phyloP scores from a whole-genome alignment of 2,329 filamentous ascomycete species.

The Fusarium verticillioides region DNA sequence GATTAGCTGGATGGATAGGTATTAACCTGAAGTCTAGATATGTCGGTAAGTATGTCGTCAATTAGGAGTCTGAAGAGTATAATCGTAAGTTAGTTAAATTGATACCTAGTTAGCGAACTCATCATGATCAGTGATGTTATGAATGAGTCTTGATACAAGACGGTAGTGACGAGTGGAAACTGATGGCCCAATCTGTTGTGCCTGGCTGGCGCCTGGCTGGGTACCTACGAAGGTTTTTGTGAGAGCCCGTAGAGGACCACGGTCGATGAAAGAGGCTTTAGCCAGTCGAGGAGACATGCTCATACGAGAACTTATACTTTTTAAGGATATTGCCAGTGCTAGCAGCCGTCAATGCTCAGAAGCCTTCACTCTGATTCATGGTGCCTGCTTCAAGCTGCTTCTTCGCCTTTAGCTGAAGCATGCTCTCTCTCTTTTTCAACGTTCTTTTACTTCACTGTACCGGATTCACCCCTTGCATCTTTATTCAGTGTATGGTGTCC shows the following conservation, averaged over 20 bases:
- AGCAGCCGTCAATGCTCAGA: fast-evolving
- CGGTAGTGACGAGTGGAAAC: too few species aligned
- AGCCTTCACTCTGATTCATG: background rate
- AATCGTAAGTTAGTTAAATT: background rate
- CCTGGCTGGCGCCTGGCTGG: too few species aligned
- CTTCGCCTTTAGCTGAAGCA: fast-evolving
- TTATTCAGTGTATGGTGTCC: too few species aligned
- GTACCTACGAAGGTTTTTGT: background rate
- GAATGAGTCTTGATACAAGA: background rate
- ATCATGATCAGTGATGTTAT: too few species aligned
- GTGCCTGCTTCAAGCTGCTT: fast-evolving
- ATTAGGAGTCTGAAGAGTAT: background rate
- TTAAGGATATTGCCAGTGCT: background rate
- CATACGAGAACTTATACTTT: too few species aligned
- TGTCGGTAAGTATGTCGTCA: background rate
- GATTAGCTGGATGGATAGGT: background rate
- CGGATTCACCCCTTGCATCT: too few species aligned
- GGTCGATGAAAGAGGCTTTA: too few species aligned
- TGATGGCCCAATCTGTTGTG: fast-evolving
- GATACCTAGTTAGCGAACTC: background rate
- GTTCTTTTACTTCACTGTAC: too few species aligned
- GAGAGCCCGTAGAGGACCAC: too few species aligned
- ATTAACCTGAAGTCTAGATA: background rate
- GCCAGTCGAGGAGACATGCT: too few species aligned
- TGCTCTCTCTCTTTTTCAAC: too few species aligned